Conservation (phyloP, 352 stramenopile genomes). For the Albugo laibachii region DNA sequence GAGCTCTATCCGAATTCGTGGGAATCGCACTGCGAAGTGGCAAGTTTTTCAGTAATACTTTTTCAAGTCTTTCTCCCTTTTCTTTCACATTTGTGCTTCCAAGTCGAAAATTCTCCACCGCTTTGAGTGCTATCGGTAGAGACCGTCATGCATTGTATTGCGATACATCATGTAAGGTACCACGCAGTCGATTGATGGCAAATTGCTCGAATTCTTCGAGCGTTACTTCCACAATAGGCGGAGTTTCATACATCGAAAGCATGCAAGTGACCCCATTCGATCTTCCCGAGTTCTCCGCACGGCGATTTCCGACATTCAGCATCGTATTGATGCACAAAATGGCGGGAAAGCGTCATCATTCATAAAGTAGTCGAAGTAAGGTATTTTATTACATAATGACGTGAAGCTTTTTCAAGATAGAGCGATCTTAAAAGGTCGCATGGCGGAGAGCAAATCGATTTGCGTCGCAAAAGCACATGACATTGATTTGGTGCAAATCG, state of each 20-base stretch:
- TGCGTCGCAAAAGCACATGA: conserved; percentile 24
- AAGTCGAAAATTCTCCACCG: conserved; percentile 73
- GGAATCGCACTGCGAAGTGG: conserved; percentile 25
- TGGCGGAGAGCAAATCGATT: not conserved
- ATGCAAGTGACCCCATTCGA: conserved; percentile 22
- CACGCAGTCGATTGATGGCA: conserved; percentile 89
- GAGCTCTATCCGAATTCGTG: conserved; percentile 23
- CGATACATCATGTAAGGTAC: conserved; percentile 9
- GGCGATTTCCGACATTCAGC: conserved; percentile 69
- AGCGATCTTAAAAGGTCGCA: no score
- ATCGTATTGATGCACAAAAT: conserved; percentile 12
- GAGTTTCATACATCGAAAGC: conserved; percentile 87
- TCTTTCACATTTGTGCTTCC: conserved; percentile 50
- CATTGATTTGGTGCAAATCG: conserved; percentile 52
- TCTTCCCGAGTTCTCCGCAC: conserved; percentile 4
- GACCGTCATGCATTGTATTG: conserved; percentile 26
- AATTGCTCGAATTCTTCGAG: conserved; percentile 97
- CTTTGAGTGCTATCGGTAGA: conserved; percentile 38
- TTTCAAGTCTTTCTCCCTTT: conserved; percentile 55
- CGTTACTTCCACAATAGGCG: conserved; percentile 87
- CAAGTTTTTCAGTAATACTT: conserved; percentile 72
- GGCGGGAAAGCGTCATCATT: no score
- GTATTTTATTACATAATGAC: no score
- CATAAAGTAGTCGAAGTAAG: no score
- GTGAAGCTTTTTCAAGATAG: no score